Base-by-base conservation (phyloP, 495 filamentous ascomycete species). In the Delitschia confertaspora region DNA sequence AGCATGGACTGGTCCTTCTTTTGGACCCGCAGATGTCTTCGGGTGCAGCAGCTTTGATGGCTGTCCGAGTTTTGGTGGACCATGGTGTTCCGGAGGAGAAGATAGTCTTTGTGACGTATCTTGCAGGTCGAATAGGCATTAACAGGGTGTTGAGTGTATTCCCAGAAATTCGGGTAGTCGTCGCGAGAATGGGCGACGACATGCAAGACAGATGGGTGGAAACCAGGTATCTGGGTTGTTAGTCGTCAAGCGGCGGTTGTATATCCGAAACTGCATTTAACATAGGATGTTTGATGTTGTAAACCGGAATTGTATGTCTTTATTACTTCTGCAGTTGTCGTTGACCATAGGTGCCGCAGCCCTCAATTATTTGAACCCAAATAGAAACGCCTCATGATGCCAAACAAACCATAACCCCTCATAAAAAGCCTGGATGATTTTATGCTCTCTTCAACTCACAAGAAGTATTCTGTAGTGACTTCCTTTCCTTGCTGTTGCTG, bases 31-130 rank as follows among this genome's bases (percentile, higher is more conserved):
- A 98, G 59, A 95, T 98, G 81, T 82, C 82, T 11, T 85, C 80
- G 46, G 91, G 91, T 13, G 89, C 87, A 23, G 86, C 91, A 27
- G 93, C 88, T 4, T 68, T 98, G 34, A 98, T 98, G 91, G 88
- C 91, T 3, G 89, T 96, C 21, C 80, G 85, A 49, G 86, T 98
- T 25, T 65, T 98, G 44, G 76, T 93, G 31, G 91, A 98, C 63
- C 87, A 96, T 58, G 91, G 91, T 2, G 88, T 96, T n/a, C 65
- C 74, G 14, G 80, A 88, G 58, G 76, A 85, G 13, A 78, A 72
- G 42, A 91, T 98, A 45, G 82, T 93, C 20, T 85, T 93, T 62
- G 87, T 91, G 31, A 88, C 86, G 4, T 89, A 85, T 57, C 76
- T 82, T 43, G 87, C 85, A 1, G 85, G 85, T n/a, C 76, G 75